Conservation (phyloP, 768 basidiomycete genomes). For the Rhodosporidiobolus sp. region DNA sequence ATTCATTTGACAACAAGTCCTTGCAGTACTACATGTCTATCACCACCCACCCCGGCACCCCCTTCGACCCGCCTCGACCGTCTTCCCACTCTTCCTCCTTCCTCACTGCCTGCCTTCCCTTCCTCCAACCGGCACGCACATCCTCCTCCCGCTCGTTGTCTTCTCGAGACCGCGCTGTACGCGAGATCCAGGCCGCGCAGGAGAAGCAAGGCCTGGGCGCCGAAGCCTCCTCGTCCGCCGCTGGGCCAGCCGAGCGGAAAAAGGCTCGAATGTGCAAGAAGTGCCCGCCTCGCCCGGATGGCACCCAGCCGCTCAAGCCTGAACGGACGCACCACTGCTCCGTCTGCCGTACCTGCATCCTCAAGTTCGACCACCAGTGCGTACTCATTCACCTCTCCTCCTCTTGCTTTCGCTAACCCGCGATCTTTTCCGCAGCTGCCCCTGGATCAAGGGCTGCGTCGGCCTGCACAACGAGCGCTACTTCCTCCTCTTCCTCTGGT, state of each 20-base stretch:
- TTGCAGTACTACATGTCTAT: conserved; percentile 72
- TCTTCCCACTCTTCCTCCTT: conserved; percentile 8
- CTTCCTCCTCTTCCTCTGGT: conserved; percentile 93
- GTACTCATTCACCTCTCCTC: background rate
- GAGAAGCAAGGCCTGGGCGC: background rate
- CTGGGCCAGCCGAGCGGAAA: background rate
- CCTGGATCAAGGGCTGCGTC: conserved; percentile 61
- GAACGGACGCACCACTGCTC: conserved; percentile 45
- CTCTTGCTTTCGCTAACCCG: background rate
- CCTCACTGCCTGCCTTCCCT: conserved; percentile 16
- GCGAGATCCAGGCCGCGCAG: conserved; percentile 15
- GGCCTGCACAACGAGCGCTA: conserved; percentile 93
- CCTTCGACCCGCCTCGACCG: conserved; percentile 45
- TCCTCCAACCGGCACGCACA: background rate
- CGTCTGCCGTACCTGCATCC: conserved; percentile 41
- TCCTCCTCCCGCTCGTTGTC: background rate
- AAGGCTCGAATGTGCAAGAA: conserved; percentile 38
- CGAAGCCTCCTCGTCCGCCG: too few species aligned
- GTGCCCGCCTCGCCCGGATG: conserved; percentile 8
- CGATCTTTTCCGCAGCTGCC: conserved; percentile 48
- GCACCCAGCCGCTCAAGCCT: conserved; percentile 38
- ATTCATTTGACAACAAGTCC: background rate
- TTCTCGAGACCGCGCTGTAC: background rate
- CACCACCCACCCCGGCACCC: conserved; percentile 73
- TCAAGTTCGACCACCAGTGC: conserved; percentile 44